phyloP scores from a whole-genome alignment of 2,329 filamentous ascomycete species.

The Cladosporium velox region DNA sequence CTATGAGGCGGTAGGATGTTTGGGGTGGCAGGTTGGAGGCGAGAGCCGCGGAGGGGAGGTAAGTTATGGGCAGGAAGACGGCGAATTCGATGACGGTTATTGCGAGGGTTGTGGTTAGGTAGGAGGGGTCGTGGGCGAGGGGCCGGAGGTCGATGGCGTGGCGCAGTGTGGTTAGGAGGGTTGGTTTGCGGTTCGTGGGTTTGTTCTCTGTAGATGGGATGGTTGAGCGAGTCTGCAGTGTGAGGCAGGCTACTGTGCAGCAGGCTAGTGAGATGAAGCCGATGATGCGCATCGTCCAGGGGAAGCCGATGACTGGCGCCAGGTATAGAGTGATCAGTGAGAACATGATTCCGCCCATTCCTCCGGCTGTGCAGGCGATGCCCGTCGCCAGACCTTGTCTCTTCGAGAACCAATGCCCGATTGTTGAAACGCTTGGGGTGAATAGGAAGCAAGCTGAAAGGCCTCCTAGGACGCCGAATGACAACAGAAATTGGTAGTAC shows the following conservation, averaged over 20 bases:
- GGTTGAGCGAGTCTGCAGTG: conserved; percentile 14
- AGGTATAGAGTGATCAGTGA: conserved; percentile 47
- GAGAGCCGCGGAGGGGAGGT: conserved; percentile 74
- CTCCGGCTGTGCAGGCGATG: conserved; percentile 69
- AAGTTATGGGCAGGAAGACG: conserved; percentile 68
- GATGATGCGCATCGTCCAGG: conserved; percentile 48
- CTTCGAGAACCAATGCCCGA: conserved; percentile 78
- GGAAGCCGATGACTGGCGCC: conserved; percentile 46
- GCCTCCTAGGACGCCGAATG: conserved; percentile 73
- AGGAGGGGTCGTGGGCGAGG: conserved; percentile 44
- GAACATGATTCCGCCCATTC: conserved; percentile 49
- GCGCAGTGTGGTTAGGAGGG: conserved; percentile 36
- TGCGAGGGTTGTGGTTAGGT: conserved; percentile 44
- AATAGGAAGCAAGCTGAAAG: conserved; percentile 75
- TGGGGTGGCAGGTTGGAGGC: conserved; percentile 51
- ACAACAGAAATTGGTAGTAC: conserved; percentile 47
- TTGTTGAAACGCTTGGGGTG: conserved; percentile 74
- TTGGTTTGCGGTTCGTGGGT: conserved; percentile 11
- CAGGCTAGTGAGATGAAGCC: conserved; percentile 46
- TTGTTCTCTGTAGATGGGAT: neutral
- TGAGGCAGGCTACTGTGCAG: conserved; percentile 22
- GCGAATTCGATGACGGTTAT: conserved; percentile 52
- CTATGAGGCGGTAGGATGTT: conserved; percentile 68
- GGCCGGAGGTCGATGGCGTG: conserved; percentile 44
- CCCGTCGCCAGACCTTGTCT: conserved; percentile 78